Evolutionary conservation across 495 filamentous ascomycete species (phyloP), one percentile per base, ranked within the genome.

Genomic region (Sporormia fimetaria): DNA sequence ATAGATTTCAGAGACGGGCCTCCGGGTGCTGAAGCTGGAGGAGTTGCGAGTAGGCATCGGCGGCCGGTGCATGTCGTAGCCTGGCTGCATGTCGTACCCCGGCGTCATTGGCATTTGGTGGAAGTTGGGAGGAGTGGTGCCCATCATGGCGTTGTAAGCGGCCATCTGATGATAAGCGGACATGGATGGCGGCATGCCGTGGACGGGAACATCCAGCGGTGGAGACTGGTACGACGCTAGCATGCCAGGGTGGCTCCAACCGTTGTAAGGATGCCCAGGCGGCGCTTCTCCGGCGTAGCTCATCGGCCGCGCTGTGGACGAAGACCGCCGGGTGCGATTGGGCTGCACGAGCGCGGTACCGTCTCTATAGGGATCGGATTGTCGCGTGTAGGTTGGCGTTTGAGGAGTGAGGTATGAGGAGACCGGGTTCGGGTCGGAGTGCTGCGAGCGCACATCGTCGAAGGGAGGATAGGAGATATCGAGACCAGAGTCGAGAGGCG

Each of bases 391-490:
- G 5, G 25, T 34, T 4, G 51, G 51, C 14, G 51, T 50, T 4
- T 21, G 42, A 6, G 46, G 46, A 23, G 29, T 6, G n/a, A 14
- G 24, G 15, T 21, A 27, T 10, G 47, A 26, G n/a, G n/a, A n/a
- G n/a, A n/a, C n/a, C 17, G 26, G 21, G 15, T 17, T 20, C 11
- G 31, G 42, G 17, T 50, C 40, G 3, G 51, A 54, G 23, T 31
- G 38, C 21, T 37, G 43, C 16, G 45, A 40, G n/a, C 21, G 34
- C n/a, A n/a, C n/a, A 22, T 47, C 37, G 29, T 49, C 40, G 42
- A 40, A 54, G 25, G 51, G 37, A 4, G 47, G 33, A 22, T 51
- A 51, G 11, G 37, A 35, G 31, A 42, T 26, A 14, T 49, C 49
- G 9, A 49, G 33, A 12, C 24, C 39, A 10, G 42, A 51, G 34